Evolutionary conservation across 2,329 filamentous ascomycete species (phyloP), one percentile per base, ranked within the genome.

Genomic region (Podosphaera fusca): DNA sequence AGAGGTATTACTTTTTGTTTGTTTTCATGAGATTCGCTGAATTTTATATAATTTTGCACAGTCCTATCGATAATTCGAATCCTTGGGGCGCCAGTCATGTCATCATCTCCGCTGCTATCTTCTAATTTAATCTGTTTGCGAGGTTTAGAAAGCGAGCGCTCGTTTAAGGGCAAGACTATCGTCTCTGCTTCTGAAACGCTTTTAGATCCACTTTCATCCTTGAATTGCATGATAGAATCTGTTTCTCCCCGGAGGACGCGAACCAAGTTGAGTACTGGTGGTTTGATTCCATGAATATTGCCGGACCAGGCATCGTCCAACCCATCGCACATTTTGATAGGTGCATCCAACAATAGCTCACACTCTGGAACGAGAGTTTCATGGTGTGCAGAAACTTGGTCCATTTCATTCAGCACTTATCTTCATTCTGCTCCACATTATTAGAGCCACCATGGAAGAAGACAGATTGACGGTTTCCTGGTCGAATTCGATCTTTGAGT

Each of bases 151-250:
- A 79, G 79, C 31, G 79, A 82, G 63, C 79, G 72, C 45, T 78
- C 78, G 65, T 82, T 83, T 34, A 78, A 79, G 9, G 79, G 75
- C 38, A 84, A 68, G 40, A 85, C 81, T 60, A 85, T 82, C 12
- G 82, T 85, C 69, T 85, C 82, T 54, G 82, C 81, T 65, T 85
- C 82, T 1, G 82, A 85, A 63, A 82, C 80, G 64, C 75, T 79
- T 59, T 81, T 80, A 58, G 59, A 61, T n/a, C 58, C 64, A 46
- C 50, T 53, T 57, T 64, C 62, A 10, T 61, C 61, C 30, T 49
- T 29, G 5, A 49, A 29, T 30, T 49, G 14, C 21, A 49, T 49
- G 6, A 30, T 49, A 30, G 46, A 30, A 3, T 49, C n/a, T 4
- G 3, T 49, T 30, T 29, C 46, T 8, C 2, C 6, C 10, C 3